Base-by-base conservation (phyloP, 192 early-diverging fungal species). In the Backusella sp. region DNA sequence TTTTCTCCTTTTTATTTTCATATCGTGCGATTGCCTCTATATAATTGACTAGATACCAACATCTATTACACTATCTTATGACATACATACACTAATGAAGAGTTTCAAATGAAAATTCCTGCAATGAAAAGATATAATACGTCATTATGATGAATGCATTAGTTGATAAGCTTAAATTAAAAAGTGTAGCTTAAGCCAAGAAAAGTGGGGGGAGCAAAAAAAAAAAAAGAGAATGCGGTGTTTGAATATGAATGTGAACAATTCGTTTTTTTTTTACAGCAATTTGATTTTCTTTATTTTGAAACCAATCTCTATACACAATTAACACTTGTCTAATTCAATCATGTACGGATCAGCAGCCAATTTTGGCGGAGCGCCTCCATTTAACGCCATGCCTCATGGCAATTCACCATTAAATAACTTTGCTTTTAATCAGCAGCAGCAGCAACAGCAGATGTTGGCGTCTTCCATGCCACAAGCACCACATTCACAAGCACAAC, bases 301-400 rank as follows among this genome's bases (percentile, higher is more conserved):
- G 8, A 21, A n/a, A 28, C 53, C n/a, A 62, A 26, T 62, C 56
- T 62, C 9, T 37, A 37, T 39, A 17, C 42, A 5, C 42, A 44
- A 17, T 44, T 17, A 44, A 11, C 56, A 28, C 2, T 9, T 21
- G 11, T 62, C n/a, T 12, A 39, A 12, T 11, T 39, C 3, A 23
- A 62, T 62, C 56, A 62, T 62, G 56, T 62, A 28, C 11, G 56
- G 56, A 62, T 62, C 56, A 62, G 8, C 56, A 62, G 26, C 56
- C 11, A 62, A 62, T 26, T 62, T 28, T 12, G 23, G 56, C 26
- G 56, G 56, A 1, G 23, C 56, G 4, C 23, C 21, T 62, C 56
- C 56, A 14, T 62, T 26, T 9, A 62, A 62, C 26, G 56, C 12
- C 23, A 62, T 62, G 56, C 23, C 56, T 26, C 21, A 23, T 26